These are phyloP conservation scores for Tetrahymena thermophila DNA, from an alignment of 73 alveolate genomes.

Conservation along the genomic window DNA sequence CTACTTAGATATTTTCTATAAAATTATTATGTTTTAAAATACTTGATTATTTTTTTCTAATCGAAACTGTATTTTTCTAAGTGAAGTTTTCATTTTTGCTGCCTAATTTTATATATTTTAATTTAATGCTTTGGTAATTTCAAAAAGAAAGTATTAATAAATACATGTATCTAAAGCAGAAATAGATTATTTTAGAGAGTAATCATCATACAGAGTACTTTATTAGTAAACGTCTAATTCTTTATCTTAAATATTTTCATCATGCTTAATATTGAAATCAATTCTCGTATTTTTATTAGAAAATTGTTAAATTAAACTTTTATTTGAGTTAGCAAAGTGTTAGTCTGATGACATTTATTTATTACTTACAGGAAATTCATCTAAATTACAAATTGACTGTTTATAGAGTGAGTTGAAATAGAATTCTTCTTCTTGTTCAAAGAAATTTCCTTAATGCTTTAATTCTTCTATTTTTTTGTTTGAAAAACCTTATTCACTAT, in stretches of 20 bases:
- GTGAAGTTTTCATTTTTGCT: background rate
- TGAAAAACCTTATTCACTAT: background rate
- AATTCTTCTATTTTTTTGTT: background rate
- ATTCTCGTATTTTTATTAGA: background rate
- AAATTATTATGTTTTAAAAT: too few relatives aligned
- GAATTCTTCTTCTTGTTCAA: background rate
- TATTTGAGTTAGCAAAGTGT: background rate
- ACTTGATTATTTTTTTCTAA: background rate
- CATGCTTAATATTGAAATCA: background rate
- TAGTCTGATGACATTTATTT: background rate
- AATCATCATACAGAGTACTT: background rate
- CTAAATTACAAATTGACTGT: background rate
- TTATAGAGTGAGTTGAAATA: too few relatives aligned
- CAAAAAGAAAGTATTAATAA: too few relatives aligned
- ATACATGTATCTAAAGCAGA: background rate
- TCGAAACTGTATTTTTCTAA: background rate
- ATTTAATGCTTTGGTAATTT: too few relatives aligned
- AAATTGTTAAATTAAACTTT: too few relatives aligned
- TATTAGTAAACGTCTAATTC: background rate
- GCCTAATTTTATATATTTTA: background rate
- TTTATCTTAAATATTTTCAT: background rate
- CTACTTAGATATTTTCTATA: background rate
- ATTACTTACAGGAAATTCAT: background rate
- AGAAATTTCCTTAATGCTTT: too few relatives aligned
- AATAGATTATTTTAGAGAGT: too few relatives aligned